Base-by-base conservation (phyloP, 768 basidiomycete species). In the Porpolomopsis calyptriformis region DNA sequence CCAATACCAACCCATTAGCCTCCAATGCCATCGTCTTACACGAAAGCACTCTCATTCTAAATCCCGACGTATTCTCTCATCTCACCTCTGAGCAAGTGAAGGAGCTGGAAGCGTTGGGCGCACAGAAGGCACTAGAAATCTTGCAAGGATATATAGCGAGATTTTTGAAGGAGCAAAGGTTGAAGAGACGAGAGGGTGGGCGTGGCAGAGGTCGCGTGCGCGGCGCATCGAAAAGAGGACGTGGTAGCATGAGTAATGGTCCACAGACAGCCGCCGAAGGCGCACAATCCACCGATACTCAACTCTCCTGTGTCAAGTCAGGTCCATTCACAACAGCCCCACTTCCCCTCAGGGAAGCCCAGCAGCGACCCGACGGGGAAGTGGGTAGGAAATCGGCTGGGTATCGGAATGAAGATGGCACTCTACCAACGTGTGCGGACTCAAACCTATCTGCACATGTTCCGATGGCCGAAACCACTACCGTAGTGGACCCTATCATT, bases 121-220 rank as follows among this genome's bases (percentile, higher is more conserved):
- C 88, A 0, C 77, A 82, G 58, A 80, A 83, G 52, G 89, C 91
- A 4, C 64, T 94, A 43, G 76, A 78, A 52, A 80, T 89, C 18
- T 66, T 94, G 46, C 89, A 90, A 50, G 79, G 76, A 2, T 85
- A 91, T 55, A 87, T 93, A 60, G 85, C 90, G 35, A 76, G 83
- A 45, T 85, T 81, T 49, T 64, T 91, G 57, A 93, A 92, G 64
- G 85, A 90, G 60, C 75, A 69, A 52, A 59, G 72, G 53, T 71
- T 73, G 42, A 71, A 71, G 55, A 66, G 64, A 46, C 58, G 68
- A 56, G 62, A 63, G 48, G 65, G 67, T 53, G 72, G 69, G 20
- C 56, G 61, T 47, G 52, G 62, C 23, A 57, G 71, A 57, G 69
- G 66, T 14, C 55, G 60, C 46, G 57, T 52, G 53, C 61, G 55